Conservation (phyloP, 345 rosid genomes). For the Gossypium thurberi region DNA sequence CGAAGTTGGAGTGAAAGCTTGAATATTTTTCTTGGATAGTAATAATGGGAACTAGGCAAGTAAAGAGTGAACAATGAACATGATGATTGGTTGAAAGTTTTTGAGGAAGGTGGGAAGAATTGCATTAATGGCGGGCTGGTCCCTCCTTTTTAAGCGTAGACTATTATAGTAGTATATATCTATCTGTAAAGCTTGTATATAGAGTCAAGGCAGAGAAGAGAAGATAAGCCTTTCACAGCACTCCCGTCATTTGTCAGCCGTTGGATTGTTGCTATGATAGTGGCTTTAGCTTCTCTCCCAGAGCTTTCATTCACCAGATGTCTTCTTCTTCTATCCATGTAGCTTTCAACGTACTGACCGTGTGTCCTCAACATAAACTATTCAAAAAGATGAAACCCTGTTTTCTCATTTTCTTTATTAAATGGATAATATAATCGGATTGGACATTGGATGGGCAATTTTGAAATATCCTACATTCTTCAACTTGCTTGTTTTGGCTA, state of each 20-base stretch:
- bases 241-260: conserved; percentile 31
- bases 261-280: conserved; percentile 22
- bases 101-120: conserved; percentile 16
- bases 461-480: not conserved
- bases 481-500: no score
- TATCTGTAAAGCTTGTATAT: not conserved
- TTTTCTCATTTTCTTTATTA: not conserved
- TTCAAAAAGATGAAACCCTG: not conserved
- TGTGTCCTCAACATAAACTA: not conserved
- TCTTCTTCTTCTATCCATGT: not conserved
- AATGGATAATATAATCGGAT: not conserved
- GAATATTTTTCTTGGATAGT: not conserved
- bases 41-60: not conserved
- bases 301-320: not conserved
- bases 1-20: not conserved
- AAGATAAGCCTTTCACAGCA: conserved; percentile 23
- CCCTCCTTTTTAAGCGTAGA: conserved; percentile 24
- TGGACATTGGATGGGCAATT: not conserved
- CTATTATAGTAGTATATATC: conserved; percentile 5
- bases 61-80: not conserved
- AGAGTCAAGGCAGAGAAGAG: conserved; percentile 12
- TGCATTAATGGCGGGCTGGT: conserved; percentile 37
- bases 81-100: not conserved
- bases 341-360: not conserved
- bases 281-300: conserved; percentile 3